Base-by-base conservation (phyloP, 768 basidiomycete species). In the Galerina sulciceps region DNA sequence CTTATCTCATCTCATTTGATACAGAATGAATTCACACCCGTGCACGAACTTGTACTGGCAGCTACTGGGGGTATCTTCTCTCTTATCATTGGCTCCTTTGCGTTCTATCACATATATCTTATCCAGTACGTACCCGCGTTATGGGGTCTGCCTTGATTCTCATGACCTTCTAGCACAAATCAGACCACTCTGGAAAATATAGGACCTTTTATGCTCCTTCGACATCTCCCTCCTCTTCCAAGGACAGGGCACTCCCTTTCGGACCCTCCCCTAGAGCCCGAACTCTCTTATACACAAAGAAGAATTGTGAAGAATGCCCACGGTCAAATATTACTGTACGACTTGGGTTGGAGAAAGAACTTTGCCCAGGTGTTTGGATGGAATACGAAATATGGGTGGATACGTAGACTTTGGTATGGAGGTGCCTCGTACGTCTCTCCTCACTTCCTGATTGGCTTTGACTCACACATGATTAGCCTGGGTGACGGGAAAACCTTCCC, bases 141-240 rank as follows among this genome's bases (percentile, higher is more conserved):
- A 10, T 37, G 14, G 23, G 22, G 20, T 31, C 11, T 18, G 10
- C 41, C 17, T 59, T 44, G 57, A 38, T 37, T 34, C 20, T 26
- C 46, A 31, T 31, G 54, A 9, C 17, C 42, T 18, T 34, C 23
- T 34, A 93, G 91, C 36, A 92, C 88, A 23, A 94, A 94, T 68
- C 90, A 93, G 74, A 93, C 92, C n/a, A 94, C 92, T 0, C 61
- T 93, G 18, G 92, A 94, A 67, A 80, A 85, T 55, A 79, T 93
- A 38, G 85, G 90, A 0, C 90, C 90, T 1, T 93, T 90, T 70
- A 70, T 89, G 23, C 78, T 94, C 13, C 78, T 94, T 50, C 85
- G 88, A 54, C 74, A 91, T 65, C 76, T 93, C 23, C 89, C 92
- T 34, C 81, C 82, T 3, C 75, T 90, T 10, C 87, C 86, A 35